phyloP scores from a whole-genome alignment of 2,329 filamentous ascomycete species.

The Cordyceps militaris region DNA sequence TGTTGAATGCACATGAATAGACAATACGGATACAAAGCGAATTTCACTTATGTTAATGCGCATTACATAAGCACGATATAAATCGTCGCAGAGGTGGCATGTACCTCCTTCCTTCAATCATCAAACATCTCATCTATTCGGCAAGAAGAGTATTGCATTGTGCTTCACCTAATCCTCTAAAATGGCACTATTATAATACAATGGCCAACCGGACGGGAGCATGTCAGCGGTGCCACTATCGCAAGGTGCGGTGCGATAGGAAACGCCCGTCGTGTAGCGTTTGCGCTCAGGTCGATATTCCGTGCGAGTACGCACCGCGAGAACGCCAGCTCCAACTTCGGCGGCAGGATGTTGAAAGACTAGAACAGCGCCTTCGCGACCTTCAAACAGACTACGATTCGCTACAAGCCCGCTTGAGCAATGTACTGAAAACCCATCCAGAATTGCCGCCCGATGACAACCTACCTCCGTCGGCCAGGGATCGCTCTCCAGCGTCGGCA shows the following conservation, averaged over 20 bases:
- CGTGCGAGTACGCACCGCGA: too few relatives aligned
- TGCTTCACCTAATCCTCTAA: neutral
- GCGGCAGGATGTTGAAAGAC: too few relatives aligned
- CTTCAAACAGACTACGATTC: too few relatives aligned
- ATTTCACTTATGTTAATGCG: neutral
- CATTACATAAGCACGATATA: neutral
- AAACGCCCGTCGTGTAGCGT: neutral
- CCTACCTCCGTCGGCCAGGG: too few relatives aligned
- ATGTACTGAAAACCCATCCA: too few relatives aligned
- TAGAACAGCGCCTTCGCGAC: too few relatives aligned
- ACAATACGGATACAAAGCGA: too few relatives aligned
- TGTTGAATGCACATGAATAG: too few relatives aligned
- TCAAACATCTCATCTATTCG: neutral
- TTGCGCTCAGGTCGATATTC: neutral
- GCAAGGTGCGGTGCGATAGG: neutral
- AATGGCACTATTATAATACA: neutral
- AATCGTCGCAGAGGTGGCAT: neutral
- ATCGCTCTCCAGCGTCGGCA: too few relatives aligned
- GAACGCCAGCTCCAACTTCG: too few relatives aligned
- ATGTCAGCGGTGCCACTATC: neutral
- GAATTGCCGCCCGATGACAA: too few relatives aligned
- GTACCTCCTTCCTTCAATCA: neutral
- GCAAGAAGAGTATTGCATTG: neutral
- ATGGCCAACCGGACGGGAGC: neutral
- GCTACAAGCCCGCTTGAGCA: too few relatives aligned